Base-by-base conservation (phyloP, 2,329 filamentous ascomycete species). In the Macroventuria anomochaeta region DNA sequence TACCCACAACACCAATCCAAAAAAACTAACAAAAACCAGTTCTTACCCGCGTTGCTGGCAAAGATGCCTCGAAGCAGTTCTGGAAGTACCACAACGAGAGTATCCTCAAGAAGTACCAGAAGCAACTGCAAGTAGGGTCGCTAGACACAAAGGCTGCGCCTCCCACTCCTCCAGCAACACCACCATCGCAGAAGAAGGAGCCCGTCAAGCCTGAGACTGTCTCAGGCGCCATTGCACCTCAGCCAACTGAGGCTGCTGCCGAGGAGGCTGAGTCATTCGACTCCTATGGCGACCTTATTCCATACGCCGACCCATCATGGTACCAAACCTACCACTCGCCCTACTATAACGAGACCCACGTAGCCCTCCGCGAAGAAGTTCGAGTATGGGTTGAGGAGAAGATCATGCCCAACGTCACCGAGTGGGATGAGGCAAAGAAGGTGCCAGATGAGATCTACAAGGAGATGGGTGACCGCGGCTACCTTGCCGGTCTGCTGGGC, bases 381-480 rank as follows among this genome's bases (percentile, higher is more conserved):
- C 90, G 95, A 70, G 84, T 92, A 80, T 99, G 93, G 93, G 85
- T 99, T 50, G 90, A 96, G 57, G 84, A 82, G 51, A 90, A 91
- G 67, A 88, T 97, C 73, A 92, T 96, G 80, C 93, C 95, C 18
- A 84, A 93, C 67, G 91, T 97, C 51, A 89, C 87, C 33, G 95
- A 99, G 75, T 99, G 95, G 95, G 95, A 99, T 66, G 95, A 97
- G 82, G 90, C 88, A 67, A 96, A 92, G 81, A 85, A 88, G 72
- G 92, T 97, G 1, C 93, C 95, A 0, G 86, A 90, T 38, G 84
- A 86, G 64, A 90, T 99, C 70, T 99, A 96, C 84, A 93, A 96
- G 80, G 87, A 95, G 74, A 95, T 97, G 88, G 95, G 95, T 53
- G 88, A 91, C 60, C 86, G 90, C 38, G 95, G 95, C 33, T 99